Conservation (phyloP, 192 early-diverging fungal genomes). For the Podila verticillata region DNA sequence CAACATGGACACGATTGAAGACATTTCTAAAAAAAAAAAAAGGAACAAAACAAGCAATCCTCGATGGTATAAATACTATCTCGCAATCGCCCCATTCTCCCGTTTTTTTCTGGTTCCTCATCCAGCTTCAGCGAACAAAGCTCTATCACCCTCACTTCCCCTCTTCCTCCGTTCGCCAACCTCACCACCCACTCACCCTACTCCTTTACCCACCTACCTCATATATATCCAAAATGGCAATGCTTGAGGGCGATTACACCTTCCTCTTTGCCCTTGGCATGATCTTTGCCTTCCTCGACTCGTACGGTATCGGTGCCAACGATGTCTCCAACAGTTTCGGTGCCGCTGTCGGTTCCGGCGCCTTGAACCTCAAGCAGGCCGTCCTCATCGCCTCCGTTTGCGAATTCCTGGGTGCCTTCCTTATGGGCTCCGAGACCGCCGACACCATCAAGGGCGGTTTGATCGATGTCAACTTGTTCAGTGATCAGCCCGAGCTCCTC, state of each 20-base stretch:
- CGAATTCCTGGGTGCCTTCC: conserved; percentile 80
- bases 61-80: no score
- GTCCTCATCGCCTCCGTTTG: conserved; percentile 80
- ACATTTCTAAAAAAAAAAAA: no score
- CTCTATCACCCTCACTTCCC: background rate
- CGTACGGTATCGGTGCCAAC: conserved; percentile 79
- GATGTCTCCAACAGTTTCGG: conserved; percentile 84
- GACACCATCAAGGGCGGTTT: conserved; percentile 85
- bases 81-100: no score
- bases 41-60: no score
- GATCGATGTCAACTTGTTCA: conserved; percentile 64
- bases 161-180: background rate
- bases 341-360: conserved; percentile 75
- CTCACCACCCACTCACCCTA: background rate
- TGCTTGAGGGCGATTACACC: conserved; percentile 48
- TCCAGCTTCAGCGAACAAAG: no score
- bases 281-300: conserved; percentile 72
- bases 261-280: conserved; percentile 76
- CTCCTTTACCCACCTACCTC: background rate
- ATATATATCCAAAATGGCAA: conserved; percentile 4
- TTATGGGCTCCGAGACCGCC: conserved; percentile 73
- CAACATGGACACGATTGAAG: no score
- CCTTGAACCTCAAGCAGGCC: conserved; percentile 74
- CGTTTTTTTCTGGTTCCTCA: background rate
- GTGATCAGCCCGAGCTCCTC: conserved; percentile 69